Evolutionary conservation across 129 eudicot species (phyloP).

Genomic region (Flaveria ramosissima): DNA sequence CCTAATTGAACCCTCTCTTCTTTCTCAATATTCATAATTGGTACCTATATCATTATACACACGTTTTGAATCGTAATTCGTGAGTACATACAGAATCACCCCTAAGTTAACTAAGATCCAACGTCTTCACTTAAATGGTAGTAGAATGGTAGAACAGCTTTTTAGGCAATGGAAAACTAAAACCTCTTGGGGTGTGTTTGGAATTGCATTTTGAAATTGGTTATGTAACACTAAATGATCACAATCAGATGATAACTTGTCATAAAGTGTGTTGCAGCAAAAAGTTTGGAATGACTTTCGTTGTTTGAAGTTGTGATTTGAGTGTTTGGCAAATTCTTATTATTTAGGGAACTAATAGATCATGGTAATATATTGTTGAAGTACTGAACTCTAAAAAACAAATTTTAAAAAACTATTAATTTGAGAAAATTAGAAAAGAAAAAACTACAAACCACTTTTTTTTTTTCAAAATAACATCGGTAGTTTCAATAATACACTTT

Average conservation of each 20-base stretch:
- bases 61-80: slow-evolving; percentile 8
- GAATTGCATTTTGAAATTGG: background rate
- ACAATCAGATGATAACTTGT: background rate
- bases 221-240: background rate
- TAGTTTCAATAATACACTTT: background rate
- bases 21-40: slow-evolving; percentile 67
- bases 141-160: no score
- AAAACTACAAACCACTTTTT: background rate
- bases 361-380: background rate
- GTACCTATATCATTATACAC: slow-evolving; percentile 59
- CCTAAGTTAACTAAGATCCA: slow-evolving; percentile 16
- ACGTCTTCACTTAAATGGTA: background rate
- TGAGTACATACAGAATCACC: slow-evolving; percentile 9
- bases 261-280: background rate
- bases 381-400: background rate
- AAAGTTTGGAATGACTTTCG: background rate
- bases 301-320: background rate
- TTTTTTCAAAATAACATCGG: background rate
- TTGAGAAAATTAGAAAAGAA: background rate
- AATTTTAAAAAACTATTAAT: background rate
- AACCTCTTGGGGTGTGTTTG: background rate
- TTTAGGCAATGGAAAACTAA: background rate
- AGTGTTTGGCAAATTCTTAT: background rate
- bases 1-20: slow-evolving; percentile 73
- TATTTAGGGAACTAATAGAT: slow-evolving; percentile 1